These are phyloP conservation scores for Datura wrightii DNA, from an alignment of 257 asterid genomes.

Conservation along the genomic window DNA sequence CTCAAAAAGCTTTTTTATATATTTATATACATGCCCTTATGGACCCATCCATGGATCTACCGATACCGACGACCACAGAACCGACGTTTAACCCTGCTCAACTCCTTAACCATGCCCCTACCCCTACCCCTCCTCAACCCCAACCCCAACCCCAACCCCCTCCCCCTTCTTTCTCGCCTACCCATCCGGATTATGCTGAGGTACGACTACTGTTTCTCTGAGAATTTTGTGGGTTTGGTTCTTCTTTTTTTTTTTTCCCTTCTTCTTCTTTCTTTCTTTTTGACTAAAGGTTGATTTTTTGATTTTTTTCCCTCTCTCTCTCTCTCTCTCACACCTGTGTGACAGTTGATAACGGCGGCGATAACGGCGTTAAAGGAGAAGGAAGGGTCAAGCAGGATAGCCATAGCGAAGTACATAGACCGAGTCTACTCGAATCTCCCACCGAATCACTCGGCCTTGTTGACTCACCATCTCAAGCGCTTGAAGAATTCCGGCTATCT, in stretches of 20 bases:
- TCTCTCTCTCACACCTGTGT: neutral
- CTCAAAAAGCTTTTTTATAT: neutral
- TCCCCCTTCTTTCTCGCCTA: neutral
- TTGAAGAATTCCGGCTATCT: constrained; percentile 60
- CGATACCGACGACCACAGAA: constrained; percentile 18
- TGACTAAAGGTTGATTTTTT: neutral
- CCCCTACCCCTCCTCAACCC: neutral
- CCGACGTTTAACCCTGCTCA: constrained; percentile 12
- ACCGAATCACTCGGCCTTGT: constrained; percentile 53
- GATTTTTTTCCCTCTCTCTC: neutral
- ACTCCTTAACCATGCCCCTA: neutral
- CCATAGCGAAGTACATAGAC: constrained; percentile 69
- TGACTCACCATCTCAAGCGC: constrained; percentile 62
- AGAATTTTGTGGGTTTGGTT: neutral
- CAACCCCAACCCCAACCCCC: neutral
- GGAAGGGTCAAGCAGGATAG: constrained; percentile 74
- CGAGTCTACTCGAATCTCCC: constrained; percentile 56
- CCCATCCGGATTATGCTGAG: constrained; percentile 35
- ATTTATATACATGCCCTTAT: constrained; percentile 26
- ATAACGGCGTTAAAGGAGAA: constrained; percentile 64
- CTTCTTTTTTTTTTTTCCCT: too few species aligned
- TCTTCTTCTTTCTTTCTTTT: neutral
- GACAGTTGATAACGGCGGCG: constrained; percentile 77
- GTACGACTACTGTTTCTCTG: neutral
- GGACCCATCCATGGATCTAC: constrained; percentile 33